Percentiles rank a stretch among this genome's conserved stretches.
Evolutionary conservation across 495 filamentous ascomycete species (phyloP).

Genomic region (Penicillium antarcticum): DNA sequence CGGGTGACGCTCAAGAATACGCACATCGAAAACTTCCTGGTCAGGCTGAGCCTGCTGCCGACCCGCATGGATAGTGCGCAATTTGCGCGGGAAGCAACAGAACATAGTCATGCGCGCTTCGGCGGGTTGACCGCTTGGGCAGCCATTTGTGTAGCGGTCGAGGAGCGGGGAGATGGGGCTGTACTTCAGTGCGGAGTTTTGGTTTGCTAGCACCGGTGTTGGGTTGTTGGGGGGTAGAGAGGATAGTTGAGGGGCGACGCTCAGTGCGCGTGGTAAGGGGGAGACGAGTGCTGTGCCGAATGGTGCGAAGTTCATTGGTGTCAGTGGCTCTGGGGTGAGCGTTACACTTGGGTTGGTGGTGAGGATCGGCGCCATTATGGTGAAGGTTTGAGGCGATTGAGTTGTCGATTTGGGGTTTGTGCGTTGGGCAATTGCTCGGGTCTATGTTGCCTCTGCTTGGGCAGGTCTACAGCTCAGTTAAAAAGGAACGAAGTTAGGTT

Average conservation of each 20-base stretch:
- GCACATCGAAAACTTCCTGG: slow-evolving; percentile 57
- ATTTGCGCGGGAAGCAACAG: slow-evolving; percentile 68
- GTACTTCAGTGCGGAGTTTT: slow-evolving; percentile 85
- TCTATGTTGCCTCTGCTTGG: neutral
- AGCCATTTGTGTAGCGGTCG: slow-evolving; percentile 59
- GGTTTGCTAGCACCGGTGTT: slow-evolving; percentile 62
- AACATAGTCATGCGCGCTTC: slow-evolving; percentile 81
- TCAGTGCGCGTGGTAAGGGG: slow-evolving; percentile 53
- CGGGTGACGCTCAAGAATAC: slow-evolving; percentile 87
- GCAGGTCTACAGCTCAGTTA: neutral
- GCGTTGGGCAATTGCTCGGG: neutral
- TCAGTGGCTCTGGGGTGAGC: slow-evolving; percentile 58
- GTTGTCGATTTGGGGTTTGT: neutral
- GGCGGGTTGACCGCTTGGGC: slow-evolving; percentile 60
- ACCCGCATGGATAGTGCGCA: slow-evolving; percentile 25
- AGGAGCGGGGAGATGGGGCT: slow-evolving; percentile 66
- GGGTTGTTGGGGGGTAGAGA: slow-evolving; percentile 39
- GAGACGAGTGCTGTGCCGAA: slow-evolving; percentile 85
- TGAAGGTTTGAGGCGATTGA: neutral
- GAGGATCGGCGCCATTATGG: slow-evolving; percentile 31
- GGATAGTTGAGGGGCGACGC: slow-evolving; percentile 39
- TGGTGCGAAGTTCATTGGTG: slow-evolving; percentile 61
- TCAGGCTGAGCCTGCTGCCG: slow-evolving; percentile 14
- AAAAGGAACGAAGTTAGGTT: neutral
- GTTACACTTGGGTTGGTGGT: slow-evolving; percentile 27